These are phyloP conservation scores for Domatiomyces catenatus DNA, from an alignment of 2,329 filamentous ascomycete species.

Conservation along the genomic window DNA sequence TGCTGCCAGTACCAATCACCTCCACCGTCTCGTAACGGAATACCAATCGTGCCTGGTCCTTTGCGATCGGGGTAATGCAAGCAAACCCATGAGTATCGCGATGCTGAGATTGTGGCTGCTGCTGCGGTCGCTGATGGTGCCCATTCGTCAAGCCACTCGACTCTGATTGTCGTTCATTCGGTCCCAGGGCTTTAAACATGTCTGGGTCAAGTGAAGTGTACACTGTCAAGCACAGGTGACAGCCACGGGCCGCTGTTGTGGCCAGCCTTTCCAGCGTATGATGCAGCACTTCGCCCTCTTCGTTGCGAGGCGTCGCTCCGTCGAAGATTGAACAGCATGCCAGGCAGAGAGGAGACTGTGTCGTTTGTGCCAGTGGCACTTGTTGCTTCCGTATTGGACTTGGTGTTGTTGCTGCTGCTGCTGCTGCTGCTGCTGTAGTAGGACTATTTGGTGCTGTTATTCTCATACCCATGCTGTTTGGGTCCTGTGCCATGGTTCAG, in stretches of 20 bases:
- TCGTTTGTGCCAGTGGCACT: neutral
- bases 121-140: neutral
- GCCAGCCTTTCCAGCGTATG: conserved; percentile 14
- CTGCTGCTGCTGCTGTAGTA: too few relatives aligned
- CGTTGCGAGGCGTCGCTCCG: conserved; percentile 3
- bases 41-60: conserved; percentile 15
- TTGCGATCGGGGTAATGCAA: conserved; percentile 15
- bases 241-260: conserved; percentile 12
- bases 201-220: conserved; percentile 17
- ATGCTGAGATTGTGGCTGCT: neutral
- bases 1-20: neutral
- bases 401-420: too few relatives aligned
- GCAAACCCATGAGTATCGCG: conserved; percentile 9
- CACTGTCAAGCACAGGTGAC: conserved; percentile 16
- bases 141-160: neutral
- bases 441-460: neutral
- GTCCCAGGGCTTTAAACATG: conserved; percentile 10
- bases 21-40: conserved; percentile 12
- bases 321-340: conserved; percentile 15
- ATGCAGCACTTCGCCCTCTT: conserved; percentile 13
- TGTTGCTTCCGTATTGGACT: neutral
- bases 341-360: conserved; percentile 8
- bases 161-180: neutral
- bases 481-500: neutral
- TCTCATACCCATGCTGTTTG: neutral